Base-by-base conservation (phyloP, 208 protist species). In the Crithidia expoeki region DNA sequence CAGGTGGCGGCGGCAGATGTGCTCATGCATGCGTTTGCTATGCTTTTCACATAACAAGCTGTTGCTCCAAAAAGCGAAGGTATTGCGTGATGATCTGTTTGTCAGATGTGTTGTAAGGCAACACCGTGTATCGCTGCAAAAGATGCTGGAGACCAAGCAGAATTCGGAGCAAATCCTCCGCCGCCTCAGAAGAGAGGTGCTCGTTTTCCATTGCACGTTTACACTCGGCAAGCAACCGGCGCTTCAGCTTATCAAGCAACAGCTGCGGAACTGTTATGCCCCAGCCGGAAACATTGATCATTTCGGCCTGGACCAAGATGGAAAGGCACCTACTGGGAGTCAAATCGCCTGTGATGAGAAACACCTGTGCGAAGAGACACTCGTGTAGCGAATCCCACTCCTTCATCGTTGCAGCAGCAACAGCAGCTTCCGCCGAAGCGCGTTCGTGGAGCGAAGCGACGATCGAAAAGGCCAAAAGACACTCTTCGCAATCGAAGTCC, bases 301-400 rank as follows among this genome's bases (percentile, higher is more conserved):
- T 25, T 59, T 93, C 88, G 17, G 81, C 57, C 53, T 78, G 69
- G 30, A 88, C 85, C 19, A 93, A 58, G n/a, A 84, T 51, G 27
- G 49, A 60, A 12, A 93, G 64, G 44, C 82, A 89, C 34, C 86
- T 76, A 9, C 36, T 36, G 2, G 76, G 38, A 17, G 69, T 76
- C 66, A 90, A 71, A 23, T 75, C 51, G 36, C 51, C 51, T 1
- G 68, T 49, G 66, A 77, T 51, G 2, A 80, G 40, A 51, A 85
- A 89, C 12, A 88, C 34, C 58, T 90, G 84, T 9, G 80, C 88
- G 51, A 90, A 90, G 12, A 93, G 56, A 16, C 58, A 70, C 17
- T 90, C 80, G 66, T 85, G 86, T 27, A 89, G 47, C 33, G 42
- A 28, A 49, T 82, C 68, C 78, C 74, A 81, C 10, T 84, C 64